These are phyloP conservation scores for Circinella minor DNA, from an alignment of 371 early-diverging fungal species.

Conservation along the genomic window DNA sequence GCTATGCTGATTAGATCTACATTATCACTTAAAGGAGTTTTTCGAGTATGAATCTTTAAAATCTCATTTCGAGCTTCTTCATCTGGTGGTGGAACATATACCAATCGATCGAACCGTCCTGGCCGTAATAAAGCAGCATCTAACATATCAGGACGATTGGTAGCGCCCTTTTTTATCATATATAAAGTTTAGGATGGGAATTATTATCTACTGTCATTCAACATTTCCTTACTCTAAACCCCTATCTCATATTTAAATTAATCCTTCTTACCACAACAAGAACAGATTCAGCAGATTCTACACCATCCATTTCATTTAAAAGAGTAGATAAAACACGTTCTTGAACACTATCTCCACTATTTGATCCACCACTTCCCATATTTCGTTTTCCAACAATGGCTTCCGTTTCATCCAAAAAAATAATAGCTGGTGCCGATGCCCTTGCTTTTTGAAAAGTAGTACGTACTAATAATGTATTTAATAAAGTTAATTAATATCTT, in stretches of 20 bases:
- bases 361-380: slow-evolving; percentile 65
- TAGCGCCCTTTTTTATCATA: slow-evolving; percentile 74
- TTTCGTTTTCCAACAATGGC: slow-evolving; percentile 94
- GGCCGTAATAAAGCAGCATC: slow-evolving; percentile 95
- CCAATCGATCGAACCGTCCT: slow-evolving; percentile 92
- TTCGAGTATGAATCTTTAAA: slow-evolving; percentile 80
- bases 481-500: not conserved
- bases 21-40: slow-evolving; percentile 73
- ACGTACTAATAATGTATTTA: slow-evolving; percentile 56
- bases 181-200: too few relatives aligned
- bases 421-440: slow-evolving; percentile 85
- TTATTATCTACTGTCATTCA: too few relatives aligned
- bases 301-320: slow-evolving; percentile 98
- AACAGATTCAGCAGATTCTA: slow-evolving; percentile 76
- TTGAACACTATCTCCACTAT: slow-evolving; percentile 82
- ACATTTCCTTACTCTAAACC: too few relatives aligned
- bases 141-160: slow-evolving; percentile 97
- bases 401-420: slow-evolving; percentile 99
- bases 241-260: too few relatives aligned
- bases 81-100: slow-evolving; percentile 96
- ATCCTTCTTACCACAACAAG: slow-evolving; percentile 70
- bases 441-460: slow-evolving; percentile 87
- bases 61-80: slow-evolving; percentile 79
- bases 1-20: slow-evolving; percentile 80
- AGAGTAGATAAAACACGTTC: slow-evolving; percentile 90